phyloP scores from a whole-genome alignment of 495 filamentous ascomycete genomes.

The Elaphomyces granulatus region DNA sequence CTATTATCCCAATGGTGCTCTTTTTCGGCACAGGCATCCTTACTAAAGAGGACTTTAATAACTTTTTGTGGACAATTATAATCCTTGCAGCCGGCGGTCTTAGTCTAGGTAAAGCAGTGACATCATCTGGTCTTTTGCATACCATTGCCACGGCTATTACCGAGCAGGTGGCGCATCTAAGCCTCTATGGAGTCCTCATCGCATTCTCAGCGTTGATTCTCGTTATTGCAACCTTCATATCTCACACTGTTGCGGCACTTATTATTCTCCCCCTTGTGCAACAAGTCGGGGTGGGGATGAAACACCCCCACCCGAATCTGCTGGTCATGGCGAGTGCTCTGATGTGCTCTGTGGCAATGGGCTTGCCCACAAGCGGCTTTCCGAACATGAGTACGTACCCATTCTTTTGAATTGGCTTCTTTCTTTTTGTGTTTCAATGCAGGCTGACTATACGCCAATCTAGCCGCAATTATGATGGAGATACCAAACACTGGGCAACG shows the following conservation, averaged over 20 bases:
- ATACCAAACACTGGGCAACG: conserved; percentile 78
- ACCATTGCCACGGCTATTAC: conserved; percentile 71
- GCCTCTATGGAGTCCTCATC: conserved; percentile 74
- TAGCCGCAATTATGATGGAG: conserved; percentile 99
- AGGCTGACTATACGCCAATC: conserved; percentile 7
- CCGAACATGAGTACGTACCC: conserved; percentile 91
- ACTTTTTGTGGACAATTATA: conserved; percentile 99
- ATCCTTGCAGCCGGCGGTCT: conserved; percentile 92
- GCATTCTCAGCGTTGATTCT: conserved; percentile 78
- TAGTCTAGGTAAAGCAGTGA: conserved; percentile 87
- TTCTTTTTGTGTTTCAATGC: conserved; percentile 8
- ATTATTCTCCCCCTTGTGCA: conserved; percentile 88
- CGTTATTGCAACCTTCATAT: conserved; percentile 95
- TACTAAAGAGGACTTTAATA: conserved; percentile 99
- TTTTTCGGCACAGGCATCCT: conserved; percentile 97
- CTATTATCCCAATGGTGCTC: conserved; percentile 85
- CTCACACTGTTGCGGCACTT: conserved; percentile 88
- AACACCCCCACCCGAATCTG: conserved; percentile 81
- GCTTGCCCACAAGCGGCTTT: conserved; percentile 85
- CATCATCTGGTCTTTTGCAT: conserved; percentile 81
- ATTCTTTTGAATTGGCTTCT: conserved; percentile 3
- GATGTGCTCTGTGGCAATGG: conserved; percentile 69
- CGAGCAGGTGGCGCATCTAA: conserved; percentile 54
- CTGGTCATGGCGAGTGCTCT: conserved; percentile 74
- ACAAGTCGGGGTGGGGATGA: conserved; percentile 70